phyloP scores from a whole-genome alignment of 176 grass and related monocot genomes.

The Pontederia crassipes region DNA sequence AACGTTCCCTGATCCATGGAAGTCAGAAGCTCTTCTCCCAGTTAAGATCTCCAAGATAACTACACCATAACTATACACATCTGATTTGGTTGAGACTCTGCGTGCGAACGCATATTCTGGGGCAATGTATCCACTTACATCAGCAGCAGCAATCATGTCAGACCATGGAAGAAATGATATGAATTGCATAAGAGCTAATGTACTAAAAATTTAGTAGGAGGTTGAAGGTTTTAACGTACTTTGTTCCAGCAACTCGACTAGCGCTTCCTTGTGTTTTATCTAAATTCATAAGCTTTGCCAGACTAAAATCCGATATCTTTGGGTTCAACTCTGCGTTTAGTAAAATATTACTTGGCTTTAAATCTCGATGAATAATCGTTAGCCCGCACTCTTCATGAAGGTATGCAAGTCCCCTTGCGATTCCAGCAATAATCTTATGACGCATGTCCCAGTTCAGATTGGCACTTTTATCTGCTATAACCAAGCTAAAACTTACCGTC shows the following conservation, averaged over 20 bases:
- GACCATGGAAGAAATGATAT: too few relatives aligned
- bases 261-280: slow-evolving; percentile 13
- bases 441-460: slow-evolving; percentile 8
- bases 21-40: slow-evolving; percentile 8
- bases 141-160: too few relatives aligned
- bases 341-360: slow-evolving; percentile 23
- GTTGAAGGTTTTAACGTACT: not conserved
- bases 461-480: not conserved
- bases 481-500: too few relatives aligned
- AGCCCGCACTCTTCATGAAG: slow-evolving; percentile 13
- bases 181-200: too few relatives aligned
- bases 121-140: slow-evolving; percentile 18
- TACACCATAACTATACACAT: slow-evolving; percentile 20
- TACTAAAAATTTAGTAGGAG: not conserved
- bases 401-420: not conserved
- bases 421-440: not conserved
- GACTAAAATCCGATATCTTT: slow-evolving; percentile 20
- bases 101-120: slow-evolving; percentile 19
- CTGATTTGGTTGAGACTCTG: slow-evolving; percentile 17
- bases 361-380: slow-evolving; percentile 21
- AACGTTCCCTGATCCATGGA: not conserved
- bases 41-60: slow-evolving; percentile 16
- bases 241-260: slow-evolving; percentile 13
- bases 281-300: slow-evolving; percentile 11
- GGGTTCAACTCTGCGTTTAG: slow-evolving; percentile 13